Conservation (phyloP, 257 asterid genomes). For the Linderniella brevidens region DNA sequence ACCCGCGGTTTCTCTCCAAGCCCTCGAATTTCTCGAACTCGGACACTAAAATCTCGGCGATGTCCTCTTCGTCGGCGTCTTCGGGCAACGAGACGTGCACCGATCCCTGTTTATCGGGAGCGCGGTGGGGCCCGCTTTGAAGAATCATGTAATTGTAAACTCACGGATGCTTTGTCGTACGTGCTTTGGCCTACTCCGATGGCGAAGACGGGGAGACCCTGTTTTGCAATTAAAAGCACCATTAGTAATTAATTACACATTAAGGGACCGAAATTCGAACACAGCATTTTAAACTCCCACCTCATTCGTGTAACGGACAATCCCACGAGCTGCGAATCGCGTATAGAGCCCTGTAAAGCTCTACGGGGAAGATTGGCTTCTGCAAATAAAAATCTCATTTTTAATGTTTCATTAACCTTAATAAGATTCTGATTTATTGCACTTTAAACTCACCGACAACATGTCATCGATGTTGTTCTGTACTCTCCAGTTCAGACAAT, state of each 20-base stretch:
- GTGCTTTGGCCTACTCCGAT: constrained; percentile 55
- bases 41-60: too few species aligned
- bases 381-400: constrained; percentile 12
- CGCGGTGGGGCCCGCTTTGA: too few species aligned
- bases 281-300: constrained; percentile 14
- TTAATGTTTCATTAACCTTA: neutral
- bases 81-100: too few species aligned
- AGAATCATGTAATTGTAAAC: neutral
- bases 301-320: constrained; percentile 51
- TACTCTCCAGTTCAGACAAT: constrained; percentile 53
- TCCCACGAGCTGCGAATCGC: constrained; percentile 60
- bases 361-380: constrained; percentile 54
- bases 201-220: constrained; percentile 59
- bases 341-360: constrained; percentile 43
- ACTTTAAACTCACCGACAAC: constrained; percentile 29
- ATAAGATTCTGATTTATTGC: neutral
- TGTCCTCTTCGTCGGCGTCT: too few species aligned
- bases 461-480: constrained; percentile 54
- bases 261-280: neutral
- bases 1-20: too few species aligned
- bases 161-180: constrained; percentile 52
- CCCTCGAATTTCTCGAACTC: too few species aligned
- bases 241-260: constrained; percentile 5
- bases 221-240: constrained; percentile 2
- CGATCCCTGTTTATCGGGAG: too few species aligned